Evolutionary conservation across 2,329 filamentous ascomycete species (phyloP), one percentile per base, ranked within the genome.

Genomic region (Cylindrodendrum hubeiense): DNA sequence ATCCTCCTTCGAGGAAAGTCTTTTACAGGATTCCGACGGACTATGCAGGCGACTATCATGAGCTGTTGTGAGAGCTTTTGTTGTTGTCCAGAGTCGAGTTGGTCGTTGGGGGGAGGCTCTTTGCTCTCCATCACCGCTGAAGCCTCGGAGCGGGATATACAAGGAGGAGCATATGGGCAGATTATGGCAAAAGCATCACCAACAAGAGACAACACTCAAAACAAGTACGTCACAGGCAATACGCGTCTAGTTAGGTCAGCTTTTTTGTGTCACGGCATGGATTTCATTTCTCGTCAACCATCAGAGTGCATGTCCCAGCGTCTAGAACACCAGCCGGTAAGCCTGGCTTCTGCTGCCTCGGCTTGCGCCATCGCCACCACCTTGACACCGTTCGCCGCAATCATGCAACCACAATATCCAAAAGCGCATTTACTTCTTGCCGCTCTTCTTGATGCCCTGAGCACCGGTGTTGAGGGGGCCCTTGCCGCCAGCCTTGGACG

Each of bases 371-470:
- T 71, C 59, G 34, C 43, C 60, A 65, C 51, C 56, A 53, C 46
- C n/a, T 51, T 41, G 41, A 54, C 46, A 30, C 56, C 65, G 51
- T 65, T 49, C 52, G 34, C 37, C 44, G 34, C 50, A 61, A 33
- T 44, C 62, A 24, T 39, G 52, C n/a, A 15, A 12, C 62, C 61
- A 12, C 34, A 39, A 22, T 39, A 21, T 47, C 26, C 51, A 55
- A 47, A 28, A 9, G 56, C 34, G 52, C 57, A 49, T 75, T 83
- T 87, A 97, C 91, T 98, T 97, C 92, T 98, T 97, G 82, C 94
- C 95, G 67, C 93, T 96, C 89, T 97, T 98, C 91, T 98, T 98
- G 86, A 98, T 97, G 68, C 94, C 94, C 83, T 97, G 93, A 52
- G 86, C 81, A 34, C 94, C 94, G 33, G 90, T 91, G 83, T 94